A percentile compares a stretch with the other conserved stretches of the same genome.
Evolutionary conservation across 805 yeast species (phyloP).

Genomic region (Candida maris): DNA sequence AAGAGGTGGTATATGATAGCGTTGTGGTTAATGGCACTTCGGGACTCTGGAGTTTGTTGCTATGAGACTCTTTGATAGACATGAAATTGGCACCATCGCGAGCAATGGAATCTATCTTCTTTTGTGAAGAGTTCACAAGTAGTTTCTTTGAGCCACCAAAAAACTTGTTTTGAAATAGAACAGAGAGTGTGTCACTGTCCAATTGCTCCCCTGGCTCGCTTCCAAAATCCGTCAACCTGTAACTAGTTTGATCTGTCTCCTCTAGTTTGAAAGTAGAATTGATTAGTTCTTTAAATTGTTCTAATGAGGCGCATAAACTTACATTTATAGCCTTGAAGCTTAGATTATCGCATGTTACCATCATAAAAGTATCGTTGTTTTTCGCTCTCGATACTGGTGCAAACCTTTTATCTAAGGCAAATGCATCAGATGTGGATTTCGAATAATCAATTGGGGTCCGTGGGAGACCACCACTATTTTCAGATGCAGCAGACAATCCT

Average conservation of each 20-base stretch:
- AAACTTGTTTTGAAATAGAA: slow-evolving; percentile 34
- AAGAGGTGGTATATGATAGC: slow-evolving; percentile 54
- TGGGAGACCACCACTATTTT: slow-evolving; percentile 3
- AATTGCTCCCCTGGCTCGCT: slow-evolving; percentile 54
- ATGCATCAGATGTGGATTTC: neutral
- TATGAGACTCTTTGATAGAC: neutral
- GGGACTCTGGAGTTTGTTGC: neutral
- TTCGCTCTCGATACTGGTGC: slow-evolving; percentile 35
- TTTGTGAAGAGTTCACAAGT: slow-evolving; percentile 11
- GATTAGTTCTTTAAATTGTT: slow-evolving; percentile 39
- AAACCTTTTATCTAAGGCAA: slow-evolving; percentile 32
- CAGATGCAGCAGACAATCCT: slow-evolving; percentile 7
- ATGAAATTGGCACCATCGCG: neutral
- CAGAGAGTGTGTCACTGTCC: slow-evolving; percentile 44
- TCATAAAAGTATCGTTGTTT: slow-evolving; percentile 36
- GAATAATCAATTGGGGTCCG: neutral
- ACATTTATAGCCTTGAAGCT: slow-evolving; percentile 50
- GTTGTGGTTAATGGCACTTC: slow-evolving; percentile 18
- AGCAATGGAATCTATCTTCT: neutral
- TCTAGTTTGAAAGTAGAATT: slow-evolving; percentile 34
- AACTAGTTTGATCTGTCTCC: slow-evolving; percentile 34
- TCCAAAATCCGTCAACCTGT: slow-evolving; percentile 69
- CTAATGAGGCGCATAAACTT: slow-evolving; percentile 27
- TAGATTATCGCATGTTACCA: slow-evolving; percentile 63
- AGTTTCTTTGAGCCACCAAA: slow-evolving; percentile 24